Base-by-base conservation (phyloP, 164 flowering plant species). In the Stephania japonica region DNA sequence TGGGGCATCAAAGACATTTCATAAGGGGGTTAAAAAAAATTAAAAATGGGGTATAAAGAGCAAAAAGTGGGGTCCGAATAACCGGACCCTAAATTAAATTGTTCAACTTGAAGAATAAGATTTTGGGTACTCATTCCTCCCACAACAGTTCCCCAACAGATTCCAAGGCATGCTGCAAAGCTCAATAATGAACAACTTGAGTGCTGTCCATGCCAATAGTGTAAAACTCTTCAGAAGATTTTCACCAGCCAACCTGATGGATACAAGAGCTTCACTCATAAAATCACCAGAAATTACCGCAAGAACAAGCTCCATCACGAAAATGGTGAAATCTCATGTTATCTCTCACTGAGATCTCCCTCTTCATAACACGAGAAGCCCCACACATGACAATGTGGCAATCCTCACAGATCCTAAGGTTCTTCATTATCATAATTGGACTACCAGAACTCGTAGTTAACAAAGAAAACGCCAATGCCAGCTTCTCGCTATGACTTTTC, bases 261-360 rank as follows among this genome's bases (percentile, higher is more conserved):
- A 47, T 5, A 44, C 32, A 47, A 9, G 50, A 42, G 71, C 65
- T 25, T 67, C 63, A 32, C 53, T 73, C 71, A 10, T 50, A 14
- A 42, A 42, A 49, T 79, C 69, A 76, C 81, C 81, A 79, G 38
- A 79, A 79, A 69, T 68, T 70, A 9, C 74, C 47, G 63, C 79
- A 79, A 73, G 81, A 79, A 69, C 79, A 79, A 24, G 67, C 77
- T 7, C 79, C 79, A 59, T 68, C 74, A 1, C n/a, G 56, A 63
- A 79, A 73, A 71, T 70, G 82, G 70, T 76, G 77, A 72, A 79
- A 76, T 23, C 79, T 69, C 75, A 73, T 69, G 68, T 79, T 79
- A 49, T 73, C 78, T 71, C 79, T 76, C 69, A 76, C 76, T 6
- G 73, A 65, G 67, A 76, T 79, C 65, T 73, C 74, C 50, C 81